phyloP scores from a whole-genome alignment of 805 yeast genomes.

The Pichia kluyveri region DNA sequence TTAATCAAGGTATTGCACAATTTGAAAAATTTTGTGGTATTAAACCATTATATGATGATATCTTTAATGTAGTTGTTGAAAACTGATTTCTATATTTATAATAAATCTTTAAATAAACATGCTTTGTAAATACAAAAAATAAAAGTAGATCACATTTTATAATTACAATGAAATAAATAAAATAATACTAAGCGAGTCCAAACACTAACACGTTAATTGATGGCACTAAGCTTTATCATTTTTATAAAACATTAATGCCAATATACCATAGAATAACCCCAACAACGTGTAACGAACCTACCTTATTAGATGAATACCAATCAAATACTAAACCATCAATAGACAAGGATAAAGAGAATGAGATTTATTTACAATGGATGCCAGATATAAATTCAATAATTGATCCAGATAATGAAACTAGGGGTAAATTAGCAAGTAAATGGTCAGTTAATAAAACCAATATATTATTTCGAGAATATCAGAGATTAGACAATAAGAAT shows the following conservation, averaged over 20 bases:
- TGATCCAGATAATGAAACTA: constrained; percentile 11
- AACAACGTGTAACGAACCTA: neutral
- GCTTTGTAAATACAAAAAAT: too few species aligned
- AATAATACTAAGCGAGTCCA: too few species aligned
- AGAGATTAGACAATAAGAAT: too few species aligned
- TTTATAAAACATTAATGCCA: too few species aligned
- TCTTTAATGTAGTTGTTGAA: constrained; percentile 48
- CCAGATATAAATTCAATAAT: constrained; percentile 16
- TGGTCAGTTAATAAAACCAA: constrained; percentile 21
- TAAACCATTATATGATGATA: constrained; percentile 51
- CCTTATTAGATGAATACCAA: neutral
- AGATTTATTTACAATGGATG: constrained; percentile 8
- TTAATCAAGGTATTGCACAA: constrained; percentile 88
- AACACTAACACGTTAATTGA: too few species aligned
- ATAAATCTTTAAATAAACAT: too few species aligned
- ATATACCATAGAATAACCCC: too few species aligned
- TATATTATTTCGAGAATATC: constrained; percentile 8
- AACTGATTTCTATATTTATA: constrained; percentile 7
- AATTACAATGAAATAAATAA: too few species aligned
- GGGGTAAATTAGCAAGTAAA: constrained; percentile 15
- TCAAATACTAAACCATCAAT: neutral
- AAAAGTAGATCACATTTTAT: too few species aligned
- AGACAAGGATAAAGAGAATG: neutral
- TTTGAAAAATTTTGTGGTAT: constrained; percentile 68
- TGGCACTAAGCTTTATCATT: too few species aligned